phyloP scores from a whole-genome alignment of 192 early-diverging fungal species.

The Entomortierella beljakovae region DNA sequence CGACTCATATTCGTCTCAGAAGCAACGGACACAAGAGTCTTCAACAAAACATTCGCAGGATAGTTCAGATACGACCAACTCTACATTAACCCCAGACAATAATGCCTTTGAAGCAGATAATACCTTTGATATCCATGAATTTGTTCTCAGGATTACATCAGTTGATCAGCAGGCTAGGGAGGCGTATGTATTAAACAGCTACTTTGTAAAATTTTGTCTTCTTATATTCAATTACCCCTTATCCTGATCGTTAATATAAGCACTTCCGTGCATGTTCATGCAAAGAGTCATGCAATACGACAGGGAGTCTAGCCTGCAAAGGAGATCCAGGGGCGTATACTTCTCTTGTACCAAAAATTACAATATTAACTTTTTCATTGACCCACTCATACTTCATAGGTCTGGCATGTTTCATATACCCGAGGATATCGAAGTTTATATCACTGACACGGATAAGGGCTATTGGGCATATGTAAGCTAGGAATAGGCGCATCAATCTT shows the following conservation, averaged over 20 bases:
- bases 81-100: conserved; percentile 17
- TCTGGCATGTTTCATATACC: conserved; percentile 58
- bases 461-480: conserved; percentile 65
- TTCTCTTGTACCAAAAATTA: not conserved
- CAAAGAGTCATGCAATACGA: not conserved
- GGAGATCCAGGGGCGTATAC: not conserved
- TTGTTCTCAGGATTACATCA: conserved; percentile 61
- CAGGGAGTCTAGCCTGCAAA: not conserved
- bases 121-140: conserved; percentile 61
- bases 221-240: too few species aligned
- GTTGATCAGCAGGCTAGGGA: conserved; percentile 54
- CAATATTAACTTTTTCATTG: conserved; percentile 4
- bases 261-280: conserved; percentile 8
- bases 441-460: conserved; percentile 57
- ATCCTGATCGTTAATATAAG: too few species aligned
- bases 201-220: too few species aligned
- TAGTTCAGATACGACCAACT: conserved; percentile 12
- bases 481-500: not conserved
- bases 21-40: conserved; percentile 31
- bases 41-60: conserved; percentile 26
- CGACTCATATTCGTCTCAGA: conserved; percentile 43
- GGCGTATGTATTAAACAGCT: conserved; percentile 20
- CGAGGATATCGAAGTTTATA: conserved; percentile 65
- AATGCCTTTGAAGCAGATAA: conserved; percentile 15
- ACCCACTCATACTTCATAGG: conserved; percentile 2